These are phyloP conservation scores for Talaromyces pinophilus DNA, from an alignment of 2,329 filamentous ascomycete species.

Conservation along the genomic window DNA sequence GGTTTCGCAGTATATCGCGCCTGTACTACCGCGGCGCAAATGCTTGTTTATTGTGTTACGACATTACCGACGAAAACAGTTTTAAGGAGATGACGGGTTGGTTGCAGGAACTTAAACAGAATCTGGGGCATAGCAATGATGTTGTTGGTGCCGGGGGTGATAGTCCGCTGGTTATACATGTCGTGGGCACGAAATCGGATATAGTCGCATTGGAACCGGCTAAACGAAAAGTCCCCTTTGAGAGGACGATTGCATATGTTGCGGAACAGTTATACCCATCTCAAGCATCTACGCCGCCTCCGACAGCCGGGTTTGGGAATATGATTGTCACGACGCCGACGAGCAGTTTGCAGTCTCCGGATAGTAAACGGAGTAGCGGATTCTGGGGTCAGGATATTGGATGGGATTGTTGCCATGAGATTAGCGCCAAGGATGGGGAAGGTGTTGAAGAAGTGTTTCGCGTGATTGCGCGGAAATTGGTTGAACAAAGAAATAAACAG, in stretches of 20 bases:
- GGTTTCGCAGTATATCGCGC: constrained; percentile 89
- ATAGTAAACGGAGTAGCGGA: constrained; percentile 50
- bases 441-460: constrained; percentile 96
- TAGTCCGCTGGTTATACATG: constrained; percentile 76
- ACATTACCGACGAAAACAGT: constrained; percentile 81
- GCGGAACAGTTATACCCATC: constrained; percentile 84
- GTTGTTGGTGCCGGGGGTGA: background rate
- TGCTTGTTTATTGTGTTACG: constrained; percentile 91
- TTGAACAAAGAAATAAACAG: constrained; percentile 67
- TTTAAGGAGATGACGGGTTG: constrained; percentile 92
- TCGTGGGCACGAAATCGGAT: constrained; percentile 94
- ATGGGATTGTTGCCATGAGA: constrained; percentile 97
- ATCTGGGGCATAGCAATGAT: constrained; percentile 53
- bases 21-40: constrained; percentile 96
- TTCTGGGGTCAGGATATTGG: constrained; percentile 87
- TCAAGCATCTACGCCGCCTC: constrained; percentile 65
- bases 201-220: constrained; percentile 82
- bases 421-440: constrained; percentile 89
- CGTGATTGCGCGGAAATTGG: constrained; percentile 79
- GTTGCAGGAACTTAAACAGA: constrained; percentile 80
- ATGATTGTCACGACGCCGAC: constrained; percentile 30
- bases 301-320: constrained; percentile 55
- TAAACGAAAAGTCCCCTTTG: constrained; percentile 82
- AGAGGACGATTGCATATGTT: constrained; percentile 93
- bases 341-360: constrained; percentile 35